phyloP scores from a whole-genome alignment of 108 stramenopile genomes.

The Cylindrotheca fusiformis region DNA sequence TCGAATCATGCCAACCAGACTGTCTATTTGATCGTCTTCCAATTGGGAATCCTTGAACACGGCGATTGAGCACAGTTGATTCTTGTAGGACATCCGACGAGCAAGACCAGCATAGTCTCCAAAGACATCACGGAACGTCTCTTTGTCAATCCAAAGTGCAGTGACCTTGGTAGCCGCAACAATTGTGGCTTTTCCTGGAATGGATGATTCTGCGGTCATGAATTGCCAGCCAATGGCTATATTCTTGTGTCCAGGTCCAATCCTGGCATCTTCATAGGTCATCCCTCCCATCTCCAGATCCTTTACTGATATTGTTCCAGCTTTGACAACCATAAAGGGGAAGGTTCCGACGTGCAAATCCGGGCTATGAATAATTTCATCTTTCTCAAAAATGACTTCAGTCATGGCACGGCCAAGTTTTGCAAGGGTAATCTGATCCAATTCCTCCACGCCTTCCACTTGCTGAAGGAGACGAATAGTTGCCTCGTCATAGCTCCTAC shows the following conservation, averaged over 20 bases:
- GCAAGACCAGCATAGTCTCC: conserved; percentile 4
- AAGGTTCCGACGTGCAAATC: too few relatives aligned
- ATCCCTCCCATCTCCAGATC: conserved; percentile 43
- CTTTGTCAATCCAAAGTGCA: conserved; percentile 23
- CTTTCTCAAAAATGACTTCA: not conserved
- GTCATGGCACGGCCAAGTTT: conserved; percentile 4
- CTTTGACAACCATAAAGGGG: conserved; percentile 66
- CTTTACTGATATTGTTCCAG: conserved; percentile 46
- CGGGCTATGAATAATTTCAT: not conserved
- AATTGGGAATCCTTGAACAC: conserved; percentile 48
- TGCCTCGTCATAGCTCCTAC: not conserved
- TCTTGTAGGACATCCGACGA: not conserved
- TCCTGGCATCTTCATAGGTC: conserved; percentile 45
- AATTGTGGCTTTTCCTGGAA: conserved; percentile 12
- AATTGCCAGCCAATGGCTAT: conserved; percentile 40
- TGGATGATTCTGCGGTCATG: conserved; percentile 7
- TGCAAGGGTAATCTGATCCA: not conserved
- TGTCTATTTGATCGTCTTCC: conserved; percentile 42
- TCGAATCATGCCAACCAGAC: conserved; percentile 34
- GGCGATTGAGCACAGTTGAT: conserved; percentile 30
- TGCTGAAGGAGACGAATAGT: not conserved
- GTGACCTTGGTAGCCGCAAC: conserved; percentile 23
- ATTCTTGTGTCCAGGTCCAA: conserved; percentile 36
- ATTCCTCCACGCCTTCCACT: conserved; percentile 17
- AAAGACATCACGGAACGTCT: conserved; percentile 19